phyloP scores from a whole-genome alignment of 768 basidiomycete genomes.

The Sporobolomyces phaffii region DNA sequence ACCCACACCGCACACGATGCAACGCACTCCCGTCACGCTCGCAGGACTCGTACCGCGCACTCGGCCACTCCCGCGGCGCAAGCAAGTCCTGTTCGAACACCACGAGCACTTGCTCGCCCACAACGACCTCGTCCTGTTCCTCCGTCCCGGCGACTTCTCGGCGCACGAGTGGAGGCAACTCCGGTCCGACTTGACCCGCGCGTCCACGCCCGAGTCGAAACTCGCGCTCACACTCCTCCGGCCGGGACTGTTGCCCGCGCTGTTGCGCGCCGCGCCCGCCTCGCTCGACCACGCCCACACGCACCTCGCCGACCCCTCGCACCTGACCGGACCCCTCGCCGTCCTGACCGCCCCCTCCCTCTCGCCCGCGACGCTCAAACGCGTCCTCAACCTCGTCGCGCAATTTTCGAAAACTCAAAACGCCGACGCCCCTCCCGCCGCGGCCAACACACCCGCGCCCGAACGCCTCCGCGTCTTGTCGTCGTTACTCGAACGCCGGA shows the following conservation, averaged over 20 bases:
- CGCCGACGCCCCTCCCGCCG: conserved; percentile 9
- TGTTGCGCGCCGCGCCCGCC: conserved; percentile 46
- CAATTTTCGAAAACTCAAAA: conserved; percentile 46
- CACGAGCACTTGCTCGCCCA: conserved; percentile 65
- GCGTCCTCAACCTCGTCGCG: conserved; percentile 62
- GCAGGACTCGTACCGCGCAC: conserved; percentile 40
- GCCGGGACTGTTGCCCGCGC: conserved; percentile 72
- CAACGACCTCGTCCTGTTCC: conserved; percentile 64
- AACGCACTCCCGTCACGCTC: not conserved
- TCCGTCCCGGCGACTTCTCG: conserved; percentile 69
- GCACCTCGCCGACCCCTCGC: conserved; percentile 52
- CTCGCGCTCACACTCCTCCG: conserved; percentile 64
- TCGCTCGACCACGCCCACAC: conserved; percentile 53
- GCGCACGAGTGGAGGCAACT: conserved; percentile 63
- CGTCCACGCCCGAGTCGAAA: conserved; percentile 46
- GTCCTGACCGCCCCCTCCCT: conserved; percentile 62
- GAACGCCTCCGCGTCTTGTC: conserved; percentile 60
- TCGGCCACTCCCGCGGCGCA: conserved; percentile 70
- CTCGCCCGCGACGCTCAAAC: conserved; percentile 65
- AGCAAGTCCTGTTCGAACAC: conserved; percentile 71
- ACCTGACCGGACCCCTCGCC: conserved; percentile 61
- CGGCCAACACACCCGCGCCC: conserved; percentile 47
- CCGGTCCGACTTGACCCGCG: conserved; percentile 58
- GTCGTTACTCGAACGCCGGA: conserved; percentile 68
- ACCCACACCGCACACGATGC: not conserved